Evolutionary conservation across 2,329 filamentous ascomycete species (phyloP).

Genomic region (Teratosphaeria destructans): DNA sequence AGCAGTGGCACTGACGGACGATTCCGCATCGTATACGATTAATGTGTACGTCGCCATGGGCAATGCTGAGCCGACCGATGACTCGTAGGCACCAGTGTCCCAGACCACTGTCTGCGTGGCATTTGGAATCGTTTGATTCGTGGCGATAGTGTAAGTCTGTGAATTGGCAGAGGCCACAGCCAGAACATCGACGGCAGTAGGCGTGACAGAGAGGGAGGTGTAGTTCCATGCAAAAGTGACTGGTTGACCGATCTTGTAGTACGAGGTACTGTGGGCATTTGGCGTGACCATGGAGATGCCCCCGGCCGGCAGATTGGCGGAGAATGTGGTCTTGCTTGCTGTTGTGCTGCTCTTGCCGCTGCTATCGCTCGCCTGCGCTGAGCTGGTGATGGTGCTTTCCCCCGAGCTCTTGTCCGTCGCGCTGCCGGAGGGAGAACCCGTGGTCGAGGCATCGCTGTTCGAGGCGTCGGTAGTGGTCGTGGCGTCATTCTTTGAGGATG

Average conservation of each 20-base stretch:
- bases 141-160: conserved; percentile 50
- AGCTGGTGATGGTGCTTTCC: conserved; percentile 4
- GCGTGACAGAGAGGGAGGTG: conserved; percentile 50
- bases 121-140: conserved; percentile 43
- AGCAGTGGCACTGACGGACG: conserved; percentile 41
- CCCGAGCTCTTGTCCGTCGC: conserved; percentile 1
- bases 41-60: conserved; percentile 53
- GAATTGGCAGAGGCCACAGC: conserved; percentile 51
- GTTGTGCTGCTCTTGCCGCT: conserved; percentile 22
- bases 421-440: conserved; percentile 10
- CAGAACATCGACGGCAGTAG: conserved; percentile 49
- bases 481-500: conserved; percentile 3
- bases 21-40: conserved; percentile 49
- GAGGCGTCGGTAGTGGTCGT: conserved; percentile 9
- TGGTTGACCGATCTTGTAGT: conserved; percentile 51
- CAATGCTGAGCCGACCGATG: conserved; percentile 40
- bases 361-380: background rate
- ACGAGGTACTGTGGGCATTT: conserved; percentile 37
- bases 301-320: conserved; percentile 45
- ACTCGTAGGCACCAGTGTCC: conserved; percentile 48
- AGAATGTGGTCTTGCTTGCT: conserved; percentile 25
- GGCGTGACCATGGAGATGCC: conserved; percentile 55
- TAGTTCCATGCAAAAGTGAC: conserved; percentile 61
- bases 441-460: conserved; percentile 7
- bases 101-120: conserved; percentile 46